A percentile compares a stretch with the other conserved stretches of the same genome.
Evolutionary conservation across 78 protist genomes (phyloP).

Genomic region (Dictyostelium citrinum): DNA sequence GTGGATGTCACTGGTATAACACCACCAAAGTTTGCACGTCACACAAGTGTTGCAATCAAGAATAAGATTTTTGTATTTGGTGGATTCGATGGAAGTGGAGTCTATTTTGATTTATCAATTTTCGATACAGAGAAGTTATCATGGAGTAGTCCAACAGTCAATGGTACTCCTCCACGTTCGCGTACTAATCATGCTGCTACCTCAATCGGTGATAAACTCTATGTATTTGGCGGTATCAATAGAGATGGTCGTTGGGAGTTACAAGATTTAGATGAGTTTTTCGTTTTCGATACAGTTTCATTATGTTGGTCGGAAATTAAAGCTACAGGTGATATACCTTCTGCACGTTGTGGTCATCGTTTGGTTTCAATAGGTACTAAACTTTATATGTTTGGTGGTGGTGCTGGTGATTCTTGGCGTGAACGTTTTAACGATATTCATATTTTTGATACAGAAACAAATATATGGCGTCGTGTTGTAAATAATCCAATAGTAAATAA

Average conservation of each 20-base stretch:
- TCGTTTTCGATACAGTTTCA: slow-evolving; percentile 37
- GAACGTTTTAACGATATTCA: slow-evolving; percentile 64
- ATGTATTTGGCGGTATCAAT: slow-evolving; percentile 74
- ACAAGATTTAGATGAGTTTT: slow-evolving; percentile 72
- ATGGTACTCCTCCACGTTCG: slow-evolving; percentile 57
- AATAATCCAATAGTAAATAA: not conserved
- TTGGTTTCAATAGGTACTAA: slow-evolving; percentile 49
- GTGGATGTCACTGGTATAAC: slow-evolving; percentile 29
- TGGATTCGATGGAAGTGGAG: slow-evolving; percentile 79
- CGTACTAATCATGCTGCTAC: slow-evolving; percentile 77
- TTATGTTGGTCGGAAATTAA: slow-evolving; percentile 38
- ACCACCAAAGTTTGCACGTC: slow-evolving; percentile 73
- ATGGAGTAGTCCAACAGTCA: slow-evolving; percentile 28
- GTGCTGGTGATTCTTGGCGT: slow-evolving; percentile 73
- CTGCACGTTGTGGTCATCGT: slow-evolving; percentile 79
- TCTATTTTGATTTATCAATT: slow-evolving; percentile 48
- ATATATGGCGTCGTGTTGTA: slow-evolving; percentile 49
- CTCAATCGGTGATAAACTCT: slow-evolving; percentile 50
- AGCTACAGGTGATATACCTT: slow-evolving; percentile 48
- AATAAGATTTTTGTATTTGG: slow-evolving; percentile 60
- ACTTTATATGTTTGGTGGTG: slow-evolving; percentile 81
- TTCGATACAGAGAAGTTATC: slow-evolving; percentile 32
- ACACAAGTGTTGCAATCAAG: slow-evolving; percentile 42
- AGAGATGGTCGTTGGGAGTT: slow-evolving; percentile 69
- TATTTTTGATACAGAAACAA: slow-evolving; percentile 64